Evolutionary conservation across 352 stramenopile genomes (phyloP).

Genomic region (Phytopythium helicoides): DNA sequence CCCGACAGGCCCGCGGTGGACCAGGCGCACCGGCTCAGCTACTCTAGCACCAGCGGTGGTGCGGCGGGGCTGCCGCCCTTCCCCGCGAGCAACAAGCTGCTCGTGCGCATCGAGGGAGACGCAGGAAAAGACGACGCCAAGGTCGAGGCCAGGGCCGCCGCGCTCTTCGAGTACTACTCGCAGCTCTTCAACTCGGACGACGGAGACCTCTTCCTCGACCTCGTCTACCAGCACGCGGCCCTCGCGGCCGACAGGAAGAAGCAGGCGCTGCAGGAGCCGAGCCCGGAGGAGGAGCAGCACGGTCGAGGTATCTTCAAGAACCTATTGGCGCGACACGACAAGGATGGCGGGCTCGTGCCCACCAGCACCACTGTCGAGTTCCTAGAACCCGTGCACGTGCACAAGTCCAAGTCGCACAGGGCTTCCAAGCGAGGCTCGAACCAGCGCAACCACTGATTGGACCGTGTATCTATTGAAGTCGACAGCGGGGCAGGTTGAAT

Average conservation of each 20-base stretch:
- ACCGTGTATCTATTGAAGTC: background rate
- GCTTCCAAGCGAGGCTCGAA: constrained; percentile 13
- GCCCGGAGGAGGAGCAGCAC: constrained; percentile 4
- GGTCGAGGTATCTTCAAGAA: constrained; percentile 23
- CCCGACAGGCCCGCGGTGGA: background rate
- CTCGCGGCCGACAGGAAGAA: constrained; percentile 26
- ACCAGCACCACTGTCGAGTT: constrained; percentile 54
- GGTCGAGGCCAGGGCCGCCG: constrained; percentile 30
- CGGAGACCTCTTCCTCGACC: constrained; percentile 47
- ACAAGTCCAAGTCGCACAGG: constrained; percentile 17
- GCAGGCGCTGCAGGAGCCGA: constrained; percentile 8
- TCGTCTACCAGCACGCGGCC: constrained; percentile 30
- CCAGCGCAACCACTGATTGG: constrained; percentile 10
- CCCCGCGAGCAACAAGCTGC: constrained; percentile 37
- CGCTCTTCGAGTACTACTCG: constrained; percentile 68
- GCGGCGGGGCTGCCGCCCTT: constrained; percentile 36
- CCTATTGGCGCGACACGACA: constrained; percentile 23
- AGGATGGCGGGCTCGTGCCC: constrained; percentile 10
- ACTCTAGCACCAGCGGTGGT: constrained; percentile 2
- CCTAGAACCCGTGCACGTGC: constrained; percentile 47
- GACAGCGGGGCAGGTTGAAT: too few relatives aligned
- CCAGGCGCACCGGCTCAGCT: constrained; percentile 6
- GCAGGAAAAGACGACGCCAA: constrained; percentile 57
- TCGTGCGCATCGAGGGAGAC: constrained; percentile 44
- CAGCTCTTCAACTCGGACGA: constrained; percentile 65